Base-by-base conservation (phyloP, 1,284 basidiomycete genomes). In the Cutaneotrichosporon sp. region DNA sequence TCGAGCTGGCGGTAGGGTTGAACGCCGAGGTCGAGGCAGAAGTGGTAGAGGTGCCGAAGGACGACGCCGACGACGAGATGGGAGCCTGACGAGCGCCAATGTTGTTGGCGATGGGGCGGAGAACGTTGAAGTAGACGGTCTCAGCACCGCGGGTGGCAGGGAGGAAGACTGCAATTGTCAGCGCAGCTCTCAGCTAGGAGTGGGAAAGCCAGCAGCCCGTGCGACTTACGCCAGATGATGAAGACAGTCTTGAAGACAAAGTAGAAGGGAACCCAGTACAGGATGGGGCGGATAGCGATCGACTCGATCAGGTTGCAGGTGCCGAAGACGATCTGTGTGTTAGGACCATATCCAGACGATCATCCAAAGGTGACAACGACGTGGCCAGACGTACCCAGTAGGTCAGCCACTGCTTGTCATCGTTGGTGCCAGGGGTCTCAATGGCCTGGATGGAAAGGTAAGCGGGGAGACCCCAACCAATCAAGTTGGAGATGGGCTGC, bases 231-330 rank as follows among this genome's bases (percentile, higher is more conserved):
- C 88, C 88, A 93, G 68, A 92, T 77, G 73, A 89, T 84, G 79
- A 90, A 89, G 59, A 85, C 55, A 51, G 85, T 88, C 86, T 93
- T 93, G 81, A 89, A 82, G 48, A 87, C 84, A 70, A 85, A 94
- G 76, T 92, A 93, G 85, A 89, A 67, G 43, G 75, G 74, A 50
- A 75, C 62, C 58, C 71, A 76, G 68, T 72, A 74, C 48, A 74
- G 68, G 56, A 74, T 67, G 18, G 68, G 58, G 54, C 74, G 66
- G 56, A 75, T 49, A 55, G 66, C 69, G 46, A 75, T 61, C 22
- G 66, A 71, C 64, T 77, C 76, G 56, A 70, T 55, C 33, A 77
- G 68, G 72, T 75, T 77, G 54, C 76, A 60, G 26, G 68, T 59
- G 52, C 74, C 74, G 54, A 76, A 77, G 49, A 74, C 69, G 57